Conservation (phyloP, 2,329 filamentous ascomycete species). For the Pleomassaria siparia region DNA sequence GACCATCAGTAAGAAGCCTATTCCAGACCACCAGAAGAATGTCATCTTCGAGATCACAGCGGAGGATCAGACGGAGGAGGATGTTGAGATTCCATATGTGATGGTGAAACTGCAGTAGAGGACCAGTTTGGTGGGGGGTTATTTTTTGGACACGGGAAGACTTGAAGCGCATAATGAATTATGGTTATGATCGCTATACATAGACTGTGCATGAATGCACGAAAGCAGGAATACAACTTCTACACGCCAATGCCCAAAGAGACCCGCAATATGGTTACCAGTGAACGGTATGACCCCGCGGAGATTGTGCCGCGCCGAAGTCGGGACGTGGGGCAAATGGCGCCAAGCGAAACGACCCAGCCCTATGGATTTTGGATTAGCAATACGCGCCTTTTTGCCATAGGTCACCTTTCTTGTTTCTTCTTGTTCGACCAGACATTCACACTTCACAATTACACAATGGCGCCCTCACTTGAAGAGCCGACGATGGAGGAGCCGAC, state of each 20-base stretch:
- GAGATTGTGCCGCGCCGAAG: conserved; percentile 18
- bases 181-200: conserved; percentile 9
- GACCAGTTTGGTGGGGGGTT: background rate
- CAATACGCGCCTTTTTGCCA: conserved; percentile 22
- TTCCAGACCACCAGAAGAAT: conserved; percentile 90
- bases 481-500: conserved; percentile 68
- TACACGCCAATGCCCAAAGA: too few relatives aligned
- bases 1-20: conserved; percentile 85
- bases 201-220: conserved; percentile 21
- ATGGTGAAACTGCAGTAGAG: conserved; percentile 72
- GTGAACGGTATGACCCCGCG: conserved; percentile 4
- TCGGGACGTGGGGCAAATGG: conserved; percentile 28
- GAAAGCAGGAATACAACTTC: conserved; percentile 10
- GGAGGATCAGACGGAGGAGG: conserved; percentile 84
- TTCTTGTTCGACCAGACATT: conserved; percentile 3
- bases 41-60: conserved; percentile 94
- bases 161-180: conserved; percentile 2
- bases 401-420: conserved; percentile 6
- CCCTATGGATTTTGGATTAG: conserved; percentile 35
- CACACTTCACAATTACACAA: conserved; percentile 39
- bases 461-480: conserved; percentile 82
- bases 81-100: conserved; percentile 96
- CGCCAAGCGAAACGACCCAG: conserved; percentile 20
- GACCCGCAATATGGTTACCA: too few relatives aligned
- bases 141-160: conserved; percentile 1